Conservation (phyloP, 768 basidiomycete species). For the Boletus subcaerulescens region DNA sequence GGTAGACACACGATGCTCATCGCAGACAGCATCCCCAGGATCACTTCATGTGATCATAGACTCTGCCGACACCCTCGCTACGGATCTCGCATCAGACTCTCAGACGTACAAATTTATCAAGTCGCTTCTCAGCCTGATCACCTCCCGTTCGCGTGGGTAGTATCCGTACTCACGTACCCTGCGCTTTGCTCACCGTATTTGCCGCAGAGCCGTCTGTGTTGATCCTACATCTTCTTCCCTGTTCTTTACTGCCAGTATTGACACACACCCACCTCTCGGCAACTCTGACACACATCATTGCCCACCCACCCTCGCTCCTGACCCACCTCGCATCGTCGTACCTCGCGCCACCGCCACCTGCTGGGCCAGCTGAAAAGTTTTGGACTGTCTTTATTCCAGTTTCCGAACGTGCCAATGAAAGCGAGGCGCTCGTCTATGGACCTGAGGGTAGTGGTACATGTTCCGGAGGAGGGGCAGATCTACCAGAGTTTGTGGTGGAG, state of each 20-base stretch:
- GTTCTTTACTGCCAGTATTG: constrained; percentile 52
- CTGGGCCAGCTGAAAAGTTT: constrained; percentile 64
- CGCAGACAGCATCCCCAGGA: constrained; percentile 36
- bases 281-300: constrained; percentile 58
- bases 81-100: constrained; percentile 55
- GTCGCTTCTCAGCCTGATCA: constrained; percentile 43
- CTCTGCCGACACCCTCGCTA: constrained; percentile 62
- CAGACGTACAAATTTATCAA: constrained; percentile 52
- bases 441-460: constrained; percentile 46
- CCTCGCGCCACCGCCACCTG: constrained; percentile 66
- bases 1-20: constrained; percentile 1
- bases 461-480: constrained; percentile 32
- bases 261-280: constrained; percentile 62
- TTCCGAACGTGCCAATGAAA: constrained; percentile 58
- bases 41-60: constrained; percentile 69
- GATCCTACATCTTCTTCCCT: constrained; percentile 53
- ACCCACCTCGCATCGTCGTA: constrained; percentile 66
- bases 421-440: constrained; percentile 60
- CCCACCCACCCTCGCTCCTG: constrained; percentile 71
- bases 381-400: constrained; percentile 76
- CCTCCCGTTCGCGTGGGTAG: constrained; percentile 48
- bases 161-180: neutral
- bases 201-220: constrained; percentile 52
- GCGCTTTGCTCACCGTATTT: constrained; percentile 8
- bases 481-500: constrained; percentile 59